Conservation (phyloP, 2,329 filamentous ascomycete genomes). For the Akanthomyces lecanii region DNA sequence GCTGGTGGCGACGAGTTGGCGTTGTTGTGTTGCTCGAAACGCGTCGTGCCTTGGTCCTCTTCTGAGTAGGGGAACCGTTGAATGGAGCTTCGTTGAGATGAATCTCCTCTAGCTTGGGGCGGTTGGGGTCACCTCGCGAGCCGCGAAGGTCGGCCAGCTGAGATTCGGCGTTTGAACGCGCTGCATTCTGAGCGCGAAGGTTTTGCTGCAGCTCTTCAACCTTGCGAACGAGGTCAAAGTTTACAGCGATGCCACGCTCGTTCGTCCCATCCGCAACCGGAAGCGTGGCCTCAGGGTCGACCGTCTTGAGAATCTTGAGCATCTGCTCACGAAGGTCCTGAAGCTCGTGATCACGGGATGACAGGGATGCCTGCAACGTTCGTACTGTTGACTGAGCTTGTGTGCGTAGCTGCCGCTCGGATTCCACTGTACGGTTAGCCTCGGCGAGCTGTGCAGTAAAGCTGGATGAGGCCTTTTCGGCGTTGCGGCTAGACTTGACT, state of each 20-base stretch:
- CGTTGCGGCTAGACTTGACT: slow-evolving; percentile 82
- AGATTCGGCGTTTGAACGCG: slow-evolving; percentile 73
- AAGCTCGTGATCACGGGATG: slow-evolving; percentile 75
- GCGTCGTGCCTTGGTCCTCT: slow-evolving; percentile 52
- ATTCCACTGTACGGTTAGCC: slow-evolving; percentile 82
- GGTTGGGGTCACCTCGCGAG: slow-evolving; percentile 66
- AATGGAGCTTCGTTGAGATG: slow-evolving; percentile 74
- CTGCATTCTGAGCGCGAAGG: slow-evolving; percentile 76
- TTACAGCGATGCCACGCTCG: slow-evolving; percentile 68
- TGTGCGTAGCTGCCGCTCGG: slow-evolving; percentile 76
- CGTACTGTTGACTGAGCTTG: slow-evolving; percentile 85
- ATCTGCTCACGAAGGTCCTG: slow-evolving; percentile 75
- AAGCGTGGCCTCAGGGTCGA: slow-evolving; percentile 71
- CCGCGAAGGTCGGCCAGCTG: slow-evolving; percentile 76
- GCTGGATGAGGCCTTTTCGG: slow-evolving; percentile 81
- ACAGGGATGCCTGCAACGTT: slow-evolving; percentile 73
- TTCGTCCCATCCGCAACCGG: slow-evolving; percentile 52
- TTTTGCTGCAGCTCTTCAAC: slow-evolving; percentile 87
- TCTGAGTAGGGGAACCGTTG: slow-evolving; percentile 70
- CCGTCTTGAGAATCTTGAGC: slow-evolving; percentile 76
- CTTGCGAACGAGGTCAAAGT: slow-evolving; percentile 79
- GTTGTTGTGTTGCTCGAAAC: slow-evolving; percentile 73
- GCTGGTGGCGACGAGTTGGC: slow-evolving; percentile 62
- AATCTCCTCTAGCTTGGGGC: slow-evolving; percentile 81
- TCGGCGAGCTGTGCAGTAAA: slow-evolving; percentile 81